Evolutionary conservation across 23 red algal species (phyloP), one percentile per base, ranked within the genome.

Genomic region (Agarophyton chilense): DNA sequence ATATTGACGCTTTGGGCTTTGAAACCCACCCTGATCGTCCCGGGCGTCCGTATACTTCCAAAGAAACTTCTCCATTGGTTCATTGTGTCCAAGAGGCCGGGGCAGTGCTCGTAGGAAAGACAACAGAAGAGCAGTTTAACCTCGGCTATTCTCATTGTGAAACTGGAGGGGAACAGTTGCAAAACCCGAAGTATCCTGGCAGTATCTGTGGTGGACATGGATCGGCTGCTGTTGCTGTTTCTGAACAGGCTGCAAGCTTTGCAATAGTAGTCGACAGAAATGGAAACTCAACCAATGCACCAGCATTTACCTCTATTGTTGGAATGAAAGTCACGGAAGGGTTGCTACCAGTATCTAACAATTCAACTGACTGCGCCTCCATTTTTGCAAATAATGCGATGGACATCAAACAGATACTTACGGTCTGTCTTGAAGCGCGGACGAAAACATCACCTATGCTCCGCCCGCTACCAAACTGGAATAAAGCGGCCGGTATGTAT

Each of bases 301-400:
- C 84, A 8, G 84, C 72, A 9, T 39, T 78, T 3, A 60, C 44
- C 2, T 50, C 57, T 46, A 49, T 89, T 0, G 54, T 89, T 19
- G 84, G 84, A 22, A 58, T 89, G 45, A 89, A 77, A 58, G 45
- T 58, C n/a, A 78, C 67, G 3, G 43, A 89, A 44, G 84, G 84
- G 17, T 50, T 89, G 56, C 50, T 89, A 9, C 72, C 84, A 9
- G 24, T 77, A 28, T 65, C 68, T 0, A 31, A 63, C 16, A 35
- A 32, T 41, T 18, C 38, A 10, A 34, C 65, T 49, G 84, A 89
- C 36, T 64, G 68, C 47, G 24, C 42, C 13, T 43, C 39, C 14
- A 65, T 89, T 77, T 89, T 61, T 34, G 84, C 72, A 46, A 78
- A 89, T 35, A 68, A 77, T 41, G 71, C 84, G 2, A 25, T 35